Evolutionary conservation across 2,329 filamentous ascomycete species (phyloP).

Genomic region (Aspergillus piperis): DNA sequence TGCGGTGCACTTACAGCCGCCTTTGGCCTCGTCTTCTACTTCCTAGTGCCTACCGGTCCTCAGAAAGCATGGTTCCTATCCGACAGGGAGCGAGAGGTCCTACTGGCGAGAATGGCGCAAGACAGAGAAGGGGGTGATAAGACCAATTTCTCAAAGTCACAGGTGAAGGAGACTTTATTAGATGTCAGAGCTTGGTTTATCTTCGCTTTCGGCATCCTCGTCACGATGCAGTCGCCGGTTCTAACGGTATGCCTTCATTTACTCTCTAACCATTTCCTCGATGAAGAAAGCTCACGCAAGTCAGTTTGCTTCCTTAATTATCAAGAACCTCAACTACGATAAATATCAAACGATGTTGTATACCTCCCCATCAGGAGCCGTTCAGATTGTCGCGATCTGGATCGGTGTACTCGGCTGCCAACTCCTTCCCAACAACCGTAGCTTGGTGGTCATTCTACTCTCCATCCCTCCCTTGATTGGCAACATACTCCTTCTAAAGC

Average conservation of each 20-base stretch:
- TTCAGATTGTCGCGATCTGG: slow-evolving; percentile 52
- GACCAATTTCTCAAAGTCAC: slow-evolving; percentile 45
- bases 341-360: slow-evolving; percentile 51
- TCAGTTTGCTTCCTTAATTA: slow-evolving; percentile 53
- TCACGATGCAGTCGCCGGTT: slow-evolving; percentile 49
- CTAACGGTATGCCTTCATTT: slow-evolving; percentile 34
- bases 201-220: slow-evolving; percentile 48
- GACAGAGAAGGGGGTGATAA: too few species aligned
- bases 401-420: slow-evolving; percentile 45
- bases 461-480: slow-evolving; percentile 48
- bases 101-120: slow-evolving; percentile 22
- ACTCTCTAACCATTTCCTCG: neutral
- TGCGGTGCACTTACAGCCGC: slow-evolving; percentile 51
- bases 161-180: slow-evolving; percentile 48
- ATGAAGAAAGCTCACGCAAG: slow-evolving; percentile 9
- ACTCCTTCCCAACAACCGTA: slow-evolving; percentile 44
- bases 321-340: slow-evolving; percentile 49
- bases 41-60: slow-evolving; percentile 51
- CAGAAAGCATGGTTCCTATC: slow-evolving; percentile 54
- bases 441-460: slow-evolving; percentile 42
- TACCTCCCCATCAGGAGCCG: slow-evolving; percentile 50
- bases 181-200: slow-evolving; percentile 48
- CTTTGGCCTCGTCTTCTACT: slow-evolving; percentile 49
- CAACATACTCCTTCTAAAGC: slow-evolving; percentile 46
- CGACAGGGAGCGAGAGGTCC: slow-evolving; percentile 44